phyloP scores from a whole-genome alignment of 1,284 basidiomycete genomes.

The Sporisorium scitamineum region DNA sequence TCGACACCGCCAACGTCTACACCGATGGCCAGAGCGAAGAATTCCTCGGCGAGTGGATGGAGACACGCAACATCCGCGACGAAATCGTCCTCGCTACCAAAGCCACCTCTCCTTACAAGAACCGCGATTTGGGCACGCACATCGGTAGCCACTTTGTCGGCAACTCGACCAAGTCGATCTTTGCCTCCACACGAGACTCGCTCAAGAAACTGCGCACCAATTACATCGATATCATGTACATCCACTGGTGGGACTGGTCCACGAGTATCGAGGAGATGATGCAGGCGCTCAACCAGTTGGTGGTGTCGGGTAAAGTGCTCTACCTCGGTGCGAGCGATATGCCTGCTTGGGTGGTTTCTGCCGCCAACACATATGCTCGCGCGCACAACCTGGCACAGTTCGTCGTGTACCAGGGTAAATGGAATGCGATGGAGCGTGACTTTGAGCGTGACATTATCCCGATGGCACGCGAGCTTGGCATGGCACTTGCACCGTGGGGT shows the following conservation, averaged over 20 bases:
- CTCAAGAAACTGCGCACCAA: constrained; percentile 75
- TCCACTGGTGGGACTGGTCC: constrained; percentile 74
- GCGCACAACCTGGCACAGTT: constrained; percentile 73
- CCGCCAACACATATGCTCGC: constrained; percentile 74
- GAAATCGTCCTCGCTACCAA: constrained; percentile 75
- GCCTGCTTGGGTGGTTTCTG: constrained; percentile 75
- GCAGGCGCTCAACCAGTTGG: constrained; percentile 72
- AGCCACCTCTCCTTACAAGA: constrained; percentile 70
- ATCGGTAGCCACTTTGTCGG: constrained; percentile 71
- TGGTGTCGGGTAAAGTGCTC: constrained; percentile 72
- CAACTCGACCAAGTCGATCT: constrained; percentile 69
- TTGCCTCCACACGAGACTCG: constrained; percentile 64
- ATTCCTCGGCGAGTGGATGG: constrained; percentile 76
- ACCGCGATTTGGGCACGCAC: constrained; percentile 38
- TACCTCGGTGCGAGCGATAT: constrained; percentile 72
- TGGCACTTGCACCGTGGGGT: constrained; percentile 74
- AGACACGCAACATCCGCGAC: constrained; percentile 73
- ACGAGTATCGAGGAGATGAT: constrained; percentile 75
- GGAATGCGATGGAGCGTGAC: constrained; percentile 73
- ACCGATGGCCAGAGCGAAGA: constrained; percentile 73
- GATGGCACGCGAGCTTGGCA: constrained; percentile 72
- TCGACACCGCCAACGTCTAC: constrained; percentile 74
- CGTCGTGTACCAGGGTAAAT: constrained; percentile 75
- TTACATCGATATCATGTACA: constrained; percentile 73
- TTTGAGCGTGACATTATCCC: constrained; percentile 77